Base-by-base conservation (phyloP, 805 yeast species). In the Yamadazyma takamatsuzukensis region DNA sequence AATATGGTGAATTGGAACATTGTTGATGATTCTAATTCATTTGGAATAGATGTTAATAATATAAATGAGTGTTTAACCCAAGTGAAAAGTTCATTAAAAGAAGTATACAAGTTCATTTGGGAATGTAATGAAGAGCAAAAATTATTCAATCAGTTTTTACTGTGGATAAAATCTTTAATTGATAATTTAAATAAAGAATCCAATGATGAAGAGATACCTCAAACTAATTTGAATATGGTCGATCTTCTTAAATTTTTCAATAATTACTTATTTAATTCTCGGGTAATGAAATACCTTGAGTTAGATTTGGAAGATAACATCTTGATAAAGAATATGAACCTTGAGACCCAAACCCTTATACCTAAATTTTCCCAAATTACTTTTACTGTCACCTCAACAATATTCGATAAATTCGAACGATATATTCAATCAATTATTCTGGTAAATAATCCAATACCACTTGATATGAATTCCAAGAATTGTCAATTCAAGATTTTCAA, bases 81-180 rank as follows among this genome's bases (percentile, higher is more conserved):
- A 2, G 50, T 50, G 3, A 52, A 60, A 22, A 11, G 27, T 11
- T 42, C 64, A 12, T 40, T 69, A 27, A 61, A 65, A 39, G 24
- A 33, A 6, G 45, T 61, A 6, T 69, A 68, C 45, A 52, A 45
- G 21, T 49, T 61, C 11, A 61, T 73, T 29, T 60, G 71, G 60
- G 59, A 54, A 15, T 38, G 71, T 17, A 74, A 72, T 39, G 62
- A 63, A 15, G 77, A 72, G 33, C 75, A 70, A 40, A 54, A 56
- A 25, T 45, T 57, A 19, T 74, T 74, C 45, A 67, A 65, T 33
- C 58, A 62, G 25, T 71, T 70, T 30, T 43, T 72, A 10, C 52
- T 55, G 11, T 75, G 80, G 80, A 40, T 64, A 11, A 57, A 59
- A 48, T 33, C 51, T 33, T 45, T 65, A 35, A 35, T 61, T 43